phyloP scores from a whole-genome alignment of 768 basidiomycete species.

The Vishniacozyma victoriae region DNA sequence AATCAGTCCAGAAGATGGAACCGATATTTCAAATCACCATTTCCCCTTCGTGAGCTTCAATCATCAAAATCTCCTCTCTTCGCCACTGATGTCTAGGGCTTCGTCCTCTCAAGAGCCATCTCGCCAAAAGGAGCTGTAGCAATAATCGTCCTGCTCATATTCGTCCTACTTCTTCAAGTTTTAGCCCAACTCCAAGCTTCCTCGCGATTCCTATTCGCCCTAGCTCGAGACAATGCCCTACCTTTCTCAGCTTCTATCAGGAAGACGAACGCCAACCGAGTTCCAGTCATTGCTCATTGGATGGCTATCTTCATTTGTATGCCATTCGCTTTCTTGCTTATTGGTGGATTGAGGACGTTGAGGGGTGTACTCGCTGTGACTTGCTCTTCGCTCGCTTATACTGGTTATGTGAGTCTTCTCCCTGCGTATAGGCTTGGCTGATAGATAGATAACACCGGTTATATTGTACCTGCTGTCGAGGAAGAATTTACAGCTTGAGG shows the following conservation, averaged over 20 bases:
- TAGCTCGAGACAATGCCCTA: conserved; percentile 48
- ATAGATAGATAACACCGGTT: conserved; percentile 29
- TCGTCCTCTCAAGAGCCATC: conserved; percentile 45
- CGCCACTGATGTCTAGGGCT: conserved; percentile 23
- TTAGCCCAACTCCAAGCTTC: conserved; percentile 49
- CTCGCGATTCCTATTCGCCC: conserved; percentile 49
- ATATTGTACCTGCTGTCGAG: conserved; percentile 36
- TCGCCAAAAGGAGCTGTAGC: conserved; percentile 33
- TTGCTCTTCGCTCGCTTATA: conserved; percentile 40
- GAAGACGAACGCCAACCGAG: conserved; percentile 29
- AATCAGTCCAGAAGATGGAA: conserved; percentile 14
- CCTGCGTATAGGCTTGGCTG: conserved; percentile 5
- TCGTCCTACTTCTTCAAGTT: conserved; percentile 43
- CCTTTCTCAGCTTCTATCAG: conserved; percentile 46
- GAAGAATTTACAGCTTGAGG: conserved; percentile 41
- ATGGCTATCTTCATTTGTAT: conserved; percentile 36
- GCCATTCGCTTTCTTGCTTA: conserved; percentile 40
- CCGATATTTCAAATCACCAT: conserved; percentile 14
- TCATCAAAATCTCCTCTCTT: too few species aligned
- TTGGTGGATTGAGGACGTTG: conserved; percentile 35
- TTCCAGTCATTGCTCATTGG: conserved; percentile 47
- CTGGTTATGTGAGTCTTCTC: conserved; percentile 38
- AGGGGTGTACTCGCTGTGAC: conserved; percentile 46
- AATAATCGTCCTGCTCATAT: conserved; percentile 34
- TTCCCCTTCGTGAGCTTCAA: conserved; percentile 35